Conservation (phyloP, 352 stramenopile species). For the Pythium aquatile region DNA sequence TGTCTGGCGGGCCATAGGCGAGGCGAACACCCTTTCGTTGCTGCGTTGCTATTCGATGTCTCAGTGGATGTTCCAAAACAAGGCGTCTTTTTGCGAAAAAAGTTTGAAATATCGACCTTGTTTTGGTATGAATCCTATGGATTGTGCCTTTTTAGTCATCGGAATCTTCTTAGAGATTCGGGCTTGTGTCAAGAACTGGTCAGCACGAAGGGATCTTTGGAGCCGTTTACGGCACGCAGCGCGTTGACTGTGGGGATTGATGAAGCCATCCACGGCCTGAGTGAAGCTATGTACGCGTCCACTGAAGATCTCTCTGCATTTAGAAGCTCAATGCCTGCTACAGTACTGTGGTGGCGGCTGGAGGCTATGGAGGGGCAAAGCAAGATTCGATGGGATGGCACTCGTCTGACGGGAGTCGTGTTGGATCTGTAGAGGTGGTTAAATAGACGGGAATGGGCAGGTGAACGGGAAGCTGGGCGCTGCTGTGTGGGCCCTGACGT, state of each 20-base stretch:
- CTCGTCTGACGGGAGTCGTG: neutral
- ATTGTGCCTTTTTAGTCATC: neutral
- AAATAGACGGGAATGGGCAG: constrained; percentile 1
- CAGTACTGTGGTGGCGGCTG: no score
- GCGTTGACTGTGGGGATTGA: neutral
- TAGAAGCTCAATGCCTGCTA: neutral
- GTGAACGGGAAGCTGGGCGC: no score
- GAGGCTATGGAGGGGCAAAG: no score
- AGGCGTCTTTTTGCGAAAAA: neutral
- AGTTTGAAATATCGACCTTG: neutral
- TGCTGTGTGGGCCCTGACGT: neutral
- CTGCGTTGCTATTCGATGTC: neutral
- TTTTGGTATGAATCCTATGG: neutral
- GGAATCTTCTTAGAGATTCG: neutral
- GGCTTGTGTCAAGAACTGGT: constrained; percentile 6
- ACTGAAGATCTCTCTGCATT: neutral
- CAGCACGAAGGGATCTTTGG: constrained; percentile 5
- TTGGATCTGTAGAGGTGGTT: neutral
- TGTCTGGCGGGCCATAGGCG: neutral
- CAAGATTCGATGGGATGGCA: neutral
- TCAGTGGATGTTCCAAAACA: neutral
- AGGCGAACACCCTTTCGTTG: neutral
- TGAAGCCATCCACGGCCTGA: neutral
- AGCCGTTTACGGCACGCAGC: neutral
- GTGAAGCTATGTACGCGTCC: neutral